Evolutionary conservation across 2,329 filamentous ascomycete genomes (phyloP).

Genomic region (Magnaporthiopsis poae): DNA sequence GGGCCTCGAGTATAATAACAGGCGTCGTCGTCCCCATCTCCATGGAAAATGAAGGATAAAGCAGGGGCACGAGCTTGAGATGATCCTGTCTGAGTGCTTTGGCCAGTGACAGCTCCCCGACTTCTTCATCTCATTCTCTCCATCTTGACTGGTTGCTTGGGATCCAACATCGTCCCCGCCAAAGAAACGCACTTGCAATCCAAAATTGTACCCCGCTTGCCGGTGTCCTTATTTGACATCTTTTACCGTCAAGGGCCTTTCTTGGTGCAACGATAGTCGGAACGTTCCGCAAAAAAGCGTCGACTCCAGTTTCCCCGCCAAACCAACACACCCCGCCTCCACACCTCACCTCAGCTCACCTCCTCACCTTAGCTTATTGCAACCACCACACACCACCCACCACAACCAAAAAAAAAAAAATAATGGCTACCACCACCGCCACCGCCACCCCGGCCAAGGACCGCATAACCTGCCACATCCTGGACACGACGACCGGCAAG

Average conservation of each 20-base stretch:
- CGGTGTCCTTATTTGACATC: too few species aligned
- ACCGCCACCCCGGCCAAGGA: constrained; percentile 31
- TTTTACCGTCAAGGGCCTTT: too few species aligned
- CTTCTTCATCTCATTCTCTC: too few species aligned
- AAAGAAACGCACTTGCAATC: background rate
- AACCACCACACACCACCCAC: background rate
- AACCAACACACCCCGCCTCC: constrained; percentile 2
- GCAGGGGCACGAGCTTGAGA: background rate
- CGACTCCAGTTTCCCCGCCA: background rate
- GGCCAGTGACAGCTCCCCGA: background rate
- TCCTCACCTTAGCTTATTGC: background rate
- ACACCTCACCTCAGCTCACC: background rate
- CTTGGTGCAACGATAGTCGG: background rate
- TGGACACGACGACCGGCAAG: constrained; percentile 67
- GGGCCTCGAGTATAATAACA: background rate
- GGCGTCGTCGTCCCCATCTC: background rate
- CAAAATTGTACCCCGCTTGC: background rate
- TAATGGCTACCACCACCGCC: constrained; percentile 5
- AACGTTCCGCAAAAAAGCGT: background rate
- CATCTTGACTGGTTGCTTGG: too few species aligned
- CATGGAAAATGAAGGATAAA: background rate
- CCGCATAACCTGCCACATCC: constrained; percentile 77
- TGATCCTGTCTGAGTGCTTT: background rate
- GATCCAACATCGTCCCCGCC: too few species aligned
- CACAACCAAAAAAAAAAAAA: constrained; percentile 2